phyloP scores from a whole-genome alignment of 2,329 filamentous ascomycete genomes.

The Annulohypoxylon truncatum region DNA sequence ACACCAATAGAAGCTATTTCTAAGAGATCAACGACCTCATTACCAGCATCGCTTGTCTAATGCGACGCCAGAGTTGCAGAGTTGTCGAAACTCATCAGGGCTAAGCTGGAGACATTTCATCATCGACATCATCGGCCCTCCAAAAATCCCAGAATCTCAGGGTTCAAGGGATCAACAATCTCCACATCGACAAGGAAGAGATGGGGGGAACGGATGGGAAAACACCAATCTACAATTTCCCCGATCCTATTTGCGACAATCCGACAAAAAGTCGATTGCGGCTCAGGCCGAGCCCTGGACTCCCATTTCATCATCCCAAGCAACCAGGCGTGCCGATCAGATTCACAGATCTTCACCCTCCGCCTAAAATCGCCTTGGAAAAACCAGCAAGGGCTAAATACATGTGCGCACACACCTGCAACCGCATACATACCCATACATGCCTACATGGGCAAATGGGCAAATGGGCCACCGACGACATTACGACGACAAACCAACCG shows the following conservation, averaged over 20 bases:
- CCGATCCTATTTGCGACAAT: slow-evolving; percentile 48
- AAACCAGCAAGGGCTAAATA: slow-evolving; percentile 16
- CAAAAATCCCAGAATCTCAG: slow-evolving; percentile 12
- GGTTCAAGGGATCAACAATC: slow-evolving; percentile 40
- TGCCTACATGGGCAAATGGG: neutral
- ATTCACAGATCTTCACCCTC: slow-evolving; percentile 41
- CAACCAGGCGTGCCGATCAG: slow-evolving; percentile 39
- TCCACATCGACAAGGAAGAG: slow-evolving; percentile 39
- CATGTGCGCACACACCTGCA: neutral
- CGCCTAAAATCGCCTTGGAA: slow-evolving; percentile 13
- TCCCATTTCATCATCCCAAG: slow-evolving; percentile 47
- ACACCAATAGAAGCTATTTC: slow-evolving; percentile 15
- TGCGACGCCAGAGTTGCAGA: slow-evolving; percentile 37
- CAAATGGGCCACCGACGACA: neutral
- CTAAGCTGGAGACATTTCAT: slow-evolving; percentile 39
- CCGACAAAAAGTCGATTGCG: slow-evolving; percentile 49
- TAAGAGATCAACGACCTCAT: slow-evolving; percentile 30
- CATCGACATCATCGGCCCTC: slow-evolving; percentile 44
- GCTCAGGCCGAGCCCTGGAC: slow-evolving; percentile 48
- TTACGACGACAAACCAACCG: slow-evolving; percentile 15
- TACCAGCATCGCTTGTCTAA: slow-evolving; percentile 18
- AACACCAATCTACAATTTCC: slow-evolving; percentile 43
- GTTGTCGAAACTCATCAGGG: slow-evolving; percentile 9
- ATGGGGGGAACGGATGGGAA: slow-evolving; percentile 43
- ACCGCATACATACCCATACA: neutral